phyloP scores from a whole-genome alignment of 192 early-diverging fungal species.

The Mortierella alpina region DNA sequence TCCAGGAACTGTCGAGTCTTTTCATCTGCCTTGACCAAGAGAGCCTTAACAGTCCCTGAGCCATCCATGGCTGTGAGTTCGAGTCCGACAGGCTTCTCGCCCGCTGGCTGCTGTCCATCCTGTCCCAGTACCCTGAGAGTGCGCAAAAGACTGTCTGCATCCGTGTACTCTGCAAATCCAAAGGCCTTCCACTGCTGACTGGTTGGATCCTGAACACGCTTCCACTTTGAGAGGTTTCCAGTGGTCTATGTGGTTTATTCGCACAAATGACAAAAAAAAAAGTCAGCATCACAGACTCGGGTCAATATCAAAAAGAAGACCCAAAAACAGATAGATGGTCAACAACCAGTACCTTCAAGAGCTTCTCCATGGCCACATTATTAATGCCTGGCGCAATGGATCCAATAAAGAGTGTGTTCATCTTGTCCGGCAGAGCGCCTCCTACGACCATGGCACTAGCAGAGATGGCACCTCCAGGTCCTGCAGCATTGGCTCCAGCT shows the following conservation, averaged over 20 bases:
- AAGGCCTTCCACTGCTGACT: slow-evolving; percentile 66
- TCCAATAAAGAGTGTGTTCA: slow-evolving; percentile 78
- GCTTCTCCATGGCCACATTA: slow-evolving; percentile 72
- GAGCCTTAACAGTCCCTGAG: slow-evolving; percentile 45
- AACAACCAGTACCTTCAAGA: slow-evolving; percentile 64
- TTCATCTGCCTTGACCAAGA: slow-evolving; percentile 69
- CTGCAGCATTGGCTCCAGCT: neutral
- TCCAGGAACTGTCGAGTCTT: slow-evolving; percentile 66
- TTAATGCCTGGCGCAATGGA: slow-evolving; percentile 74
- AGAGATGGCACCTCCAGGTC: neutral
- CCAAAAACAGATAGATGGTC: neutral
- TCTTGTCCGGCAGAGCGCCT: slow-evolving; percentile 62
- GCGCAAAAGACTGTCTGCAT: slow-evolving; percentile 70
- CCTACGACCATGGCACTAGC: slow-evolving; percentile 25
- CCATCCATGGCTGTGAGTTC: slow-evolving; percentile 46
- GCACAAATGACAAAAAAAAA: neutral
- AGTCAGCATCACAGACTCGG: slow-evolving; percentile 9
- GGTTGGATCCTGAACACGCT: slow-evolving; percentile 72
- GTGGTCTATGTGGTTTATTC: slow-evolving; percentile 62
- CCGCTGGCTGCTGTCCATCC: slow-evolving; percentile 59
- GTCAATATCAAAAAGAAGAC: neutral
- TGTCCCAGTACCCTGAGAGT: slow-evolving; percentile 75
- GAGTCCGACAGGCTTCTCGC: slow-evolving; percentile 43
- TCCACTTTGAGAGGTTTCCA: slow-evolving; percentile 74
- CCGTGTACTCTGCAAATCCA: slow-evolving; percentile 79